Percentiles rank a stretch among this genome's conserved stretches.
Conservation (phyloP, 345 rosid species). For the Corchorus capsularis region DNA sequence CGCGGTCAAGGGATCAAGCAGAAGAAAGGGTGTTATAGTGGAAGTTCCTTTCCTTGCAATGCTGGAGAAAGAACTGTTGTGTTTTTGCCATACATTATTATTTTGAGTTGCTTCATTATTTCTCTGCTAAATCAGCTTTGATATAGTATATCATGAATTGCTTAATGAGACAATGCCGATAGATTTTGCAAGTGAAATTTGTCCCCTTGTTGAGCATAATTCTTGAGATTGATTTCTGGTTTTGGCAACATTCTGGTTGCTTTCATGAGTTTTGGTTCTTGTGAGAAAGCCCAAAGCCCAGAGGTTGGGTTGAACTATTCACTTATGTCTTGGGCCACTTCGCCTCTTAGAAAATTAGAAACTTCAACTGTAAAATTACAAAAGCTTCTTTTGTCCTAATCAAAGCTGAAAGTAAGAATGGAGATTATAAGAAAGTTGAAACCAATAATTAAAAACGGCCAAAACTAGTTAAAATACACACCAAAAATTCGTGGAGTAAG, state of each 20-base stretch:
- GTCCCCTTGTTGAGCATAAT: too few species aligned
- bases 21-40: conserved; percentile 77
- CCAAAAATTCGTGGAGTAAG: neutral
- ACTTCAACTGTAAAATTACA: too few species aligned
- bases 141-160: conserved; percentile 10
- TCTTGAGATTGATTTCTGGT: too few species aligned
- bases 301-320: neutral
- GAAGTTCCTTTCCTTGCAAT: conserved; percentile 68
- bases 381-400: neutral
- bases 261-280: neutral
- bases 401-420: neutral
- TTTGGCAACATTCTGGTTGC: neutral
- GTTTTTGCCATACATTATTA: conserved; percentile 25
- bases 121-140: conserved; percentile 14
- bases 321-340: neutral
- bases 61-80: conserved; percentile 34
- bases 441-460: neutral
- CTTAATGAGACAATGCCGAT: neutral
- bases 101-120: conserved; percentile 21
- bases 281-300: too few species aligned
- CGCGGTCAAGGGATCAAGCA: conserved; percentile 78
- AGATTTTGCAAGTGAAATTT: conserved; percentile 15
- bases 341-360: neutral
- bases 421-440: neutral
- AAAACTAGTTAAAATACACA: neutral